These are phyloP conservation scores for Meira nashicola DNA, from an alignment of 1,284 basidiomycete genomes.

Conservation along the genomic window DNA sequence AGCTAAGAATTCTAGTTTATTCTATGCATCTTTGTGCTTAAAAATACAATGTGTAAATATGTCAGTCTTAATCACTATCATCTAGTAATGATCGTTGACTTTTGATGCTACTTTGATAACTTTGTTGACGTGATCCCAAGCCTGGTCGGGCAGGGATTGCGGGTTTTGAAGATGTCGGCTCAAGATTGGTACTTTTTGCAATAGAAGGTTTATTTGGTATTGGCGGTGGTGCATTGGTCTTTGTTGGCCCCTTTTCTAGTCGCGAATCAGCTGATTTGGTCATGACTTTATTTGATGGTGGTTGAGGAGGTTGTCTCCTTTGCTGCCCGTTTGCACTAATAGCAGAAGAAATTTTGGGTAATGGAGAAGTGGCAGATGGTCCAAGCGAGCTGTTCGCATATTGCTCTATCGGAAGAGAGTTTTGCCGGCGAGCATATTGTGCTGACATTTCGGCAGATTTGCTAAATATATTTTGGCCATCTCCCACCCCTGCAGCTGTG, in stretches of 20 bases:
- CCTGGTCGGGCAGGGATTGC: neutral
- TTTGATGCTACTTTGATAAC: conserved; percentile 21
- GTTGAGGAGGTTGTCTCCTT: neutral
- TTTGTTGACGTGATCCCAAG: conserved; percentile 20
- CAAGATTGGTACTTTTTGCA: neutral
- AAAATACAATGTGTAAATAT: neutral
- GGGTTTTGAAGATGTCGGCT: neutral
- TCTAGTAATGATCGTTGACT: conserved; percentile 27
- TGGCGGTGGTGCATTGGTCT: conserved; percentile 17
- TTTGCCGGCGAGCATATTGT: neutral
- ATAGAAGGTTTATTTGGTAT: conserved; percentile 23
- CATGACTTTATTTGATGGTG: neutral
- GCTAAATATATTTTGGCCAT: conserved; percentile 8
- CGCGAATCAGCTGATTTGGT: neutral
- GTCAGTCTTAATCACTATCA: conserved; percentile 22
- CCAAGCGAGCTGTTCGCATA: too few relatives aligned
- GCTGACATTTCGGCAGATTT: neutral
- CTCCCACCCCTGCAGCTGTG: neutral
- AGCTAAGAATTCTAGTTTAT: too few relatives aligned
- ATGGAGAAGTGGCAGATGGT: too few relatives aligned
- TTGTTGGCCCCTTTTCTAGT: neutral
- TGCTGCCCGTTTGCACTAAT: neutral
- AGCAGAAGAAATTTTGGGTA: neutral
- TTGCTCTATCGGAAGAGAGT: too few relatives aligned
- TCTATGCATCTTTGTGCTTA: neutral